A percentile compares a stretch with the other conserved stretches of the same genome.
These are phyloP conservation scores for Porodaedalea pini DNA, from an alignment of 1,284 basidiomycete species.

Conservation along the genomic window DNA sequence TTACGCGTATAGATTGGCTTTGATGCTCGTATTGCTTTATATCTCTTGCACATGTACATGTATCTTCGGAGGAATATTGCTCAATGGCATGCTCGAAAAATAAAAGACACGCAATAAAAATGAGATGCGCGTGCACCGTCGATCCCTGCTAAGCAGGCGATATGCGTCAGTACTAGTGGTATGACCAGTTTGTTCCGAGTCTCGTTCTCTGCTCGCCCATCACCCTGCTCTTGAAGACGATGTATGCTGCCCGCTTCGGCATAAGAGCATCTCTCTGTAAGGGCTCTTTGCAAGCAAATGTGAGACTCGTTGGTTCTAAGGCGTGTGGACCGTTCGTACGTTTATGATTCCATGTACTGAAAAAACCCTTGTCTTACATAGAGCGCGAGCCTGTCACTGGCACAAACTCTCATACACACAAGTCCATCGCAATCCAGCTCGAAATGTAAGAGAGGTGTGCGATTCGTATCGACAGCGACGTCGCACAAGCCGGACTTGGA, in stretches of 20 bases:
- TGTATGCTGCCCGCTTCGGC: not conserved
- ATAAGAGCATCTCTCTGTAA: not conserved
- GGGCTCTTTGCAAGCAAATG: not conserved
- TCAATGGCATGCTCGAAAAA: not conserved
- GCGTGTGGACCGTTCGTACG: not conserved
- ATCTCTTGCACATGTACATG: not conserved
- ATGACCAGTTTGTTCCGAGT: conserved; percentile 1
- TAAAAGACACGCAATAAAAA: no score
- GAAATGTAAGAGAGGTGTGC: not conserved
- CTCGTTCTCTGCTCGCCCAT: not conserved
- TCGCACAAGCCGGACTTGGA: not conserved
- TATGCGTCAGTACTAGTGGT: no score
- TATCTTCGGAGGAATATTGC: not conserved
- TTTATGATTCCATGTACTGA: not conserved
- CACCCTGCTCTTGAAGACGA: not conserved
- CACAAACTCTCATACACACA: not conserved
- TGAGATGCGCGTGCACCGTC: no score
- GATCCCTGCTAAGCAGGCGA: no score
- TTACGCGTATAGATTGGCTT: conserved; percentile 1
- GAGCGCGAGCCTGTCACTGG: not conserved
- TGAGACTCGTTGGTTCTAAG: not conserved
- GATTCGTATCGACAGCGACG: conserved; percentile 1
- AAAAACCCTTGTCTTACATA: not conserved
- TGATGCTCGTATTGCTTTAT: not conserved
- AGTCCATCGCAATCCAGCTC: not conserved